Percentiles rank a stretch among this genome's conserved stretches.
These are phyloP conservation scores for Solanum aculeatissimum DNA, from an alignment of 305 asterid species.

Conservation along the genomic window DNA sequence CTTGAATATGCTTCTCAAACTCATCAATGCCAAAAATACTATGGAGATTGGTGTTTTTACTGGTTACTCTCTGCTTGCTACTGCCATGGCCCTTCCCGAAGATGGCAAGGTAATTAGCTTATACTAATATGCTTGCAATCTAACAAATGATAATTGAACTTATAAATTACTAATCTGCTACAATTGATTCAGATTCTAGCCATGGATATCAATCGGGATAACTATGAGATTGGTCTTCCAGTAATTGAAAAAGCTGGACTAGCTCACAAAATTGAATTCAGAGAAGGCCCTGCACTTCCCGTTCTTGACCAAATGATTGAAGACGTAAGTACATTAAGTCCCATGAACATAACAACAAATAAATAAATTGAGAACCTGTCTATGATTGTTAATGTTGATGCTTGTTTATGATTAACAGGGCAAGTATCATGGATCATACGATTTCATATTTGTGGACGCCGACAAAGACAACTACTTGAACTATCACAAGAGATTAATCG, in stretches of 20 bases:
- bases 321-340: neutral
- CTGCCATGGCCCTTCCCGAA: slow-evolving; percentile 23
- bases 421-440: slow-evolving; percentile 6
- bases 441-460: slow-evolving; percentile 17
- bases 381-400: neutral
- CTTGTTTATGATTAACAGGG: neutral
- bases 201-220: slow-evolving; percentile 12
- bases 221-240: slow-evolving; percentile 18
- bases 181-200: slow-evolving; percentile 13
- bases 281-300: slow-evolving; percentile 80
- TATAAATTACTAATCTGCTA: neutral
- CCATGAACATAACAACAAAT: neutral
- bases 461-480: slow-evolving; percentile 15
- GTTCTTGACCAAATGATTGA: slow-evolving; percentile 17
- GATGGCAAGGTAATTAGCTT: slow-evolving; percentile 15
- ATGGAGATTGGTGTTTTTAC: slow-evolving; percentile 28
- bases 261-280: slow-evolving; percentile 21
- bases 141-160: neutral
- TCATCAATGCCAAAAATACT: slow-evolving; percentile 21
- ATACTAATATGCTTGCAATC: neutral
- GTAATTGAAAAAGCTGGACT: slow-evolving; percentile 13
- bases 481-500: slow-evolving; percentile 15
- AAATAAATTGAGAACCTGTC: neutral
- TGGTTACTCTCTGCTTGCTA: slow-evolving; percentile 22
- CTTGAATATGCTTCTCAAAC: slow-evolving; percentile 18